Evolutionary conservation across 441 rosid species (phyloP), one percentile per base, ranked within the genome.

Genomic region (Gossypium gossypioides): DNA sequence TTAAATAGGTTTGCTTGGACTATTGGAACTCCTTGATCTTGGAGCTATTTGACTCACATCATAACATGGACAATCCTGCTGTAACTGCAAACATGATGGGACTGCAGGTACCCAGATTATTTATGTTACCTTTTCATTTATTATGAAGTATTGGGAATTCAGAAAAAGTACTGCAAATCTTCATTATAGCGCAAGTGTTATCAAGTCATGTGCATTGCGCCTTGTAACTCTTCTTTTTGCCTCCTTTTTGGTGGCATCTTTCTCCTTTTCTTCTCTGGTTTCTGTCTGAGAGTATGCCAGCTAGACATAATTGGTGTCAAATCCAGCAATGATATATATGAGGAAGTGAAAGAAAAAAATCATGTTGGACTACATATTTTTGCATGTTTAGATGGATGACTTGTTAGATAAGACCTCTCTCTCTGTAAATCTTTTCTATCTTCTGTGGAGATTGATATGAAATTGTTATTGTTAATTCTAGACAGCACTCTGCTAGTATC

Each of bases 1-100:
- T 34, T 84, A 76, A 42, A 69, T 82, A 96, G 99, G 99, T 96
- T 74, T 96, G 99, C 85, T 82, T 96, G 92, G 99, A 96, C 76
- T 96, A 93, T 67, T 93, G 99, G 98, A 96, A 96, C 74, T 75
- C 88, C 44, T 82, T 91, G 76, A 97, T 96, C 71, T 78, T 85
- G 84, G 96, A 89, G 86, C 93, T 93, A 34, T 96, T 91, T 81
- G 92, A 91, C 80, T 89, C 91, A 29, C 97, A 88, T 61, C 89
- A 90, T 80, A 96, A 89, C 84, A 65, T 88, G 68, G 97, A 91
- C 73, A 90, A 91, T 81, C 97, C 97, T 69, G 92, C 95, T 16
- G 87, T 86, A 1, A 74, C 89, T 62, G 88, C 82, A 62, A 90
- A 75, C 82, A 76, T 91, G 90, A 87, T 87, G 92, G 97, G 97